These are phyloP conservation scores for Alternaria novae-zelandiae DNA, from an alignment of 2,329 filamentous ascomycete genomes.

Conservation along the genomic window DNA sequence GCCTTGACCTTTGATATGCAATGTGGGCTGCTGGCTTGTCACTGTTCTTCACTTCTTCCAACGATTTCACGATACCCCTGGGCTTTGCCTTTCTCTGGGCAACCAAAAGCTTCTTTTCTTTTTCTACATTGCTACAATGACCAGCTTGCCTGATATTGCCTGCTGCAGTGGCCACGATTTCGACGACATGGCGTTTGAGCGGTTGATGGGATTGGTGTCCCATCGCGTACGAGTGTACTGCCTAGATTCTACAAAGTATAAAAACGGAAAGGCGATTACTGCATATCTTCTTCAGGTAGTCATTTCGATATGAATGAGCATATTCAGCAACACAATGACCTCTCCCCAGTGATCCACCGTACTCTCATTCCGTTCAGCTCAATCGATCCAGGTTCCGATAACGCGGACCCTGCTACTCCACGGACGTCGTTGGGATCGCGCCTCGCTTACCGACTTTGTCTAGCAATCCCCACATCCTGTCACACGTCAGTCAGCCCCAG, in stretches of 20 bases:
- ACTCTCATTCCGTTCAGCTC: neutral
- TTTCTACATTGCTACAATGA: neutral
- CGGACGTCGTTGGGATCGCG: neutral
- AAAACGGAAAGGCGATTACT: neutral
- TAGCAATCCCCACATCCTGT: neutral
- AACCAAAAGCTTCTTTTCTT: constrained; percentile 9
- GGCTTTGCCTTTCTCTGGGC: constrained; percentile 8
- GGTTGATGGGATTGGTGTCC: neutral
- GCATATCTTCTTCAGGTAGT: neutral
- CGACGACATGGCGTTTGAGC: constrained; percentile 6
- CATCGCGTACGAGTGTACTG: neutral
- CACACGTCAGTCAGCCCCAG: neutral
- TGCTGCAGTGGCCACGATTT: neutral
- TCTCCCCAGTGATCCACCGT: neutral
- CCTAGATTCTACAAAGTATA: neutral
- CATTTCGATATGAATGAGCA: neutral
- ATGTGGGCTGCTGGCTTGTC: neutral
- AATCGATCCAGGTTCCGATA: neutral
- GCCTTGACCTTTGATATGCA: neutral
- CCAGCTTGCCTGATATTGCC: neutral
- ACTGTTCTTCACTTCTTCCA: neutral
- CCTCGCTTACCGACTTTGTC: neutral
- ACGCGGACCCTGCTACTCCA: neutral
- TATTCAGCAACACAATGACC: neutral
- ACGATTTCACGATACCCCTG: constrained; percentile 22